Percentiles rank a stretch among this genome's conserved stretches.
phyloP scores from a whole-genome alignment of 371 early-diverging fungal genomes.

The Mucor sp. region DNA sequence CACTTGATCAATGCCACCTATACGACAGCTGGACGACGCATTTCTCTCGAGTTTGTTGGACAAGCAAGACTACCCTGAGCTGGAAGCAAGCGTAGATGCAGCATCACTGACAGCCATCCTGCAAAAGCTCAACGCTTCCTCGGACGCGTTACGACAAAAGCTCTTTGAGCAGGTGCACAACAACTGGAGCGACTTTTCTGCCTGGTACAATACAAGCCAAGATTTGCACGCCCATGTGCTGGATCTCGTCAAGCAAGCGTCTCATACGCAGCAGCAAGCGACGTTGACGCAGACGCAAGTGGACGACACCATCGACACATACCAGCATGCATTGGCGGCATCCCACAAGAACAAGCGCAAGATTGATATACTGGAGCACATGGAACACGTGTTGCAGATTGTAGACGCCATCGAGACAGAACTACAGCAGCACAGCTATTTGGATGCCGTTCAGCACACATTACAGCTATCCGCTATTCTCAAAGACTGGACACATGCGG shows the following conservation, averaged over 20 bases:
- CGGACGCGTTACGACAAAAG: slow-evolving; percentile 20
- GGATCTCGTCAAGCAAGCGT: slow-evolving; percentile 2
- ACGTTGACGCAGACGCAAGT: neutral
- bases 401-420: neutral
- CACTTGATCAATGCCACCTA: slow-evolving; percentile 17
- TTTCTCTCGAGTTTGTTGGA: slow-evolving; percentile 19
- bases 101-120: slow-evolving; percentile 11
- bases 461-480: neutral
- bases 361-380: slow-evolving; percentile 14
- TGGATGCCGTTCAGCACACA: slow-evolving; percentile 6
- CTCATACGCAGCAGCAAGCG: neutral
- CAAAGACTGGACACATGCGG: neutral
- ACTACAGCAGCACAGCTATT: neutral
- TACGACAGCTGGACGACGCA: slow-evolving; percentile 19
- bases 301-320: slow-evolving; percentile 7
- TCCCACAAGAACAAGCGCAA: slow-evolving; percentile 15
- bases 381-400: slow-evolving; percentile 7
- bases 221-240: neutral
- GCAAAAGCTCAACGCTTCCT: slow-evolving; percentile 14
- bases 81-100: slow-evolving; percentile 5
- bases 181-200: slow-evolving; percentile 17
- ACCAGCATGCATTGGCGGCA: slow-evolving; percentile 8
- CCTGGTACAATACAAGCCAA: slow-evolving; percentile 10
- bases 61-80: neutral
- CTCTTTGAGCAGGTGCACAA: slow-evolving; percentile 16